A percentile compares a stretch with the other conserved stretches of the same genome.
These are phyloP conservation scores for Penicillium bialowiezense DNA, from an alignment of 495 filamentous ascomycete genomes.

Conservation along the genomic window DNA sequence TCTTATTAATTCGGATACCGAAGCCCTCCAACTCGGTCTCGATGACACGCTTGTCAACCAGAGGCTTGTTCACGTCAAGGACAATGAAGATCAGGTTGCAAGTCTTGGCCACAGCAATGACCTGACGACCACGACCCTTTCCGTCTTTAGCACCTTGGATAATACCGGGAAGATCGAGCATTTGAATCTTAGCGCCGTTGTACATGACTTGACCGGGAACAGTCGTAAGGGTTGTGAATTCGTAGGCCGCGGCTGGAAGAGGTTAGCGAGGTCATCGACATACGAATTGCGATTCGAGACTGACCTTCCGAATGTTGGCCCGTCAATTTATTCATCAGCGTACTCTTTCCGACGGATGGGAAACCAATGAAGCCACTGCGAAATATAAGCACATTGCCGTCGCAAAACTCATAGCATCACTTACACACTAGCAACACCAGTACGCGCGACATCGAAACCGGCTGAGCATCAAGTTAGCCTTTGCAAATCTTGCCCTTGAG, in stretches of 20 bases:
- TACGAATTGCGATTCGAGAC: conserved; percentile 10
- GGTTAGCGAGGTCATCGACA: conserved; percentile 14
- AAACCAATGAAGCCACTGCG: conserved; percentile 66
- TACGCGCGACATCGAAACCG: conserved; percentile 97
- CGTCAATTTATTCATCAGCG: conserved; percentile 89
- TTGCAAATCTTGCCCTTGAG: not conserved
- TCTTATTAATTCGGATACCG: conserved; percentile 96
- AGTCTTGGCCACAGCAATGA: conserved; percentile 98
- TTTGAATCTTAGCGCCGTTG: conserved; percentile 97
- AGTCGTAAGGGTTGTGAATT: conserved; percentile 97
- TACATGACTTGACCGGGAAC: conserved; percentile 96
- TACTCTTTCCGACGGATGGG: conserved; percentile 97
- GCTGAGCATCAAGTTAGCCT: conserved; percentile 45
- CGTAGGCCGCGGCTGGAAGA: conserved; percentile 77
- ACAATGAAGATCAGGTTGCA: conserved; percentile 99
- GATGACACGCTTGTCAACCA: conserved; percentile 96
- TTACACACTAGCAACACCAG: conserved; percentile 92
- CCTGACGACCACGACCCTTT: conserved; percentile 95
- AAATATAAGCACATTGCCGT: conserved; percentile 6
- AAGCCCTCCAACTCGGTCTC: conserved; percentile 97
- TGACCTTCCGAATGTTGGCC: conserved; percentile 90
- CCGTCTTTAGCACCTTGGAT: conserved; percentile 98
- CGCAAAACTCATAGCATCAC: conserved; percentile 40
- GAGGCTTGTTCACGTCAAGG: conserved; percentile 95
- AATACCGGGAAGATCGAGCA: conserved; percentile 97